phyloP scores from a whole-genome alignment of 2,329 filamentous ascomycete genomes.

The Fusarium buharicum region DNA sequence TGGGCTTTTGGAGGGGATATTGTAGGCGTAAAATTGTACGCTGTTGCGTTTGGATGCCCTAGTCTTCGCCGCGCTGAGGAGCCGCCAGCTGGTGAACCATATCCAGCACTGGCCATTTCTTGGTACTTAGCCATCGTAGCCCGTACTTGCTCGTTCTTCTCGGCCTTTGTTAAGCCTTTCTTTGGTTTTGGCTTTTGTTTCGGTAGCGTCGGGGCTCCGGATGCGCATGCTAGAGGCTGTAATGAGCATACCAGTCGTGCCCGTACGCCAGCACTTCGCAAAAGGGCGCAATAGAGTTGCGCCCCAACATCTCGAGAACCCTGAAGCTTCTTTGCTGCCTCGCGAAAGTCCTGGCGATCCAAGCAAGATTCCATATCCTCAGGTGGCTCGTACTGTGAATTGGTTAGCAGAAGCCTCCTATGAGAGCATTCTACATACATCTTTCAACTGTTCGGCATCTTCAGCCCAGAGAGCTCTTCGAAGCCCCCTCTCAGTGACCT shows the following conservation, averaged over 20 bases:
- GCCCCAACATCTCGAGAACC: slow-evolving; percentile 92
- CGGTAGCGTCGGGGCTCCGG: slow-evolving; percentile 60
- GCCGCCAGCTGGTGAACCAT: slow-evolving; percentile 45
- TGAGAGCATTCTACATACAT: slow-evolving; percentile 55
- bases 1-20: slow-evolving; percentile 51
- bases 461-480: slow-evolving; percentile 80
- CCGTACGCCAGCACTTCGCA: slow-evolving; percentile 84
- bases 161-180: slow-evolving; percentile 46
- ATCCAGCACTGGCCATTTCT: slow-evolving; percentile 43
- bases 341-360: slow-evolving; percentile 77
- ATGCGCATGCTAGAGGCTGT: slow-evolving; percentile 79
- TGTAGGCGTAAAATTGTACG: slow-evolving; percentile 61
- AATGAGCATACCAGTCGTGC: slow-evolving; percentile 89
- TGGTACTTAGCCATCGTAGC: slow-evolving; percentile 56
- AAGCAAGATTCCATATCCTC: slow-evolving; percentile 73
- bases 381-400: slow-evolving; percentile 64
- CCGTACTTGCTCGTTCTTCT: slow-evolving; percentile 51
- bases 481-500: slow-evolving; percentile 76
- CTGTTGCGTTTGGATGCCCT: slow-evolving; percentile 65
- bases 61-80: slow-evolving; percentile 60
- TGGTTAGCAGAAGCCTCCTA: slow-evolving; percentile 34
- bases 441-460: slow-evolving; percentile 66
- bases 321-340: slow-evolving; percentile 73
- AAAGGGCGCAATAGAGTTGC: slow-evolving; percentile 87
- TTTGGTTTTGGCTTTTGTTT: slow-evolving; percentile 49